Percentiles rank a stretch among this genome's conserved stretches.
Evolutionary conservation across 2,329 filamentous ascomycete genomes (phyloP).

Genomic region (Curvularia sp.): DNA sequence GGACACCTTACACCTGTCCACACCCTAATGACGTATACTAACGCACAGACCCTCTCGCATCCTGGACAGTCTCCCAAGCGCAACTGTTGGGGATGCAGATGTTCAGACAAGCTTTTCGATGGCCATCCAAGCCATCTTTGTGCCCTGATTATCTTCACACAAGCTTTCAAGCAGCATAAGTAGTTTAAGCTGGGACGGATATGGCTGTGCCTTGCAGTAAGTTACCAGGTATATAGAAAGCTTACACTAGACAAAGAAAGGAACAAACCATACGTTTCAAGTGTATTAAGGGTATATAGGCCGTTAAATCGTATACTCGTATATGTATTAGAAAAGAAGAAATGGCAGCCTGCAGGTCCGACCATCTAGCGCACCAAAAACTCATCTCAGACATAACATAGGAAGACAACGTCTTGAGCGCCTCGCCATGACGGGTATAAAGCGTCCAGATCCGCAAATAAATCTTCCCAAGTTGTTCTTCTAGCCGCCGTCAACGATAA

Average conservation of each 20-base stretch:
- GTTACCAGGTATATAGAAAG: background rate
- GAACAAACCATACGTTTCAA: background rate
- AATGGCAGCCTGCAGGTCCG: background rate
- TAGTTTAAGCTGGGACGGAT: background rate
- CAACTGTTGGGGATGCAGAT: background rate
- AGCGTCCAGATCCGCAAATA: background rate
- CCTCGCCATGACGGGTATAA: background rate
- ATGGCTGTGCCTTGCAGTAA: background rate
- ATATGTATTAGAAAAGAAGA: background rate
- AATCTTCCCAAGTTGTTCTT: too few species aligned
- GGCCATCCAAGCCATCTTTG: background rate
- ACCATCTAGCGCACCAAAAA: background rate
- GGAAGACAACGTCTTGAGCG: conserved; percentile 1
- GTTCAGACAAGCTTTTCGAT: conserved; percentile 13
- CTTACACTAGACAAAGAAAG: background rate
- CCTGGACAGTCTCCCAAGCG: background rate
- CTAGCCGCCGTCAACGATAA: conserved; percentile 21
- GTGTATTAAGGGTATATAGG: background rate
- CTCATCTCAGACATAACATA: background rate
- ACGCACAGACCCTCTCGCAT: conserved; percentile 7
- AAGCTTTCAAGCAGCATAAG: background rate
- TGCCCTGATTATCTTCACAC: background rate
- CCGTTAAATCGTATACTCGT: conserved; percentile 5
- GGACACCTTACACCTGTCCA: conserved; percentile 5
- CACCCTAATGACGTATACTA: background rate